Evolutionary conservation across 2,329 filamentous ascomycete genomes (phyloP), one percentile per base, ranked within the genome.

Genomic region (Hawksworthiomyces lignivorus): DNA sequence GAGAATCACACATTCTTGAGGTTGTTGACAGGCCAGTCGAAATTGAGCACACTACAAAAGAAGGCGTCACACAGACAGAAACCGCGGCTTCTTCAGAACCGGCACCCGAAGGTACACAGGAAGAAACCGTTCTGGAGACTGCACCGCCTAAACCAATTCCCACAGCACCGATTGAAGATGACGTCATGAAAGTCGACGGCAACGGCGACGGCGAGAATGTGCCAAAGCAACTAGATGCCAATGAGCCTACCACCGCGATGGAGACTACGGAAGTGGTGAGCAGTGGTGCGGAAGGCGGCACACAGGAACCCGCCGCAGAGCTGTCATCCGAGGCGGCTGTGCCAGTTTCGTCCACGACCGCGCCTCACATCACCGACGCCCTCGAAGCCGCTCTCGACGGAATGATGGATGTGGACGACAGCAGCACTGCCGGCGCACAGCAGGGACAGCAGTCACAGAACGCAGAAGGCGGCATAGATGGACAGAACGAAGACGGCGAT

Each of bases 341-440:
- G n/a, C n/a, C n/a, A n/a, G n/a, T n/a, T n/a, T n/a, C n/a, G n/a
- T n/a, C n/a, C n/a, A n/a, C n/a, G n/a, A 6, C 14, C 14, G 27
- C 18, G 1, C 34, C 46, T 5, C 46, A 50, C 24, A 29, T 54
- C 8, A 55, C 52, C 4, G 50, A 55, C 30, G 52, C 52, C 1
- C 42, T 56, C 9, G 53, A 56, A 24, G 52, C 54, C 7, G 48
- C 47, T 5, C 48, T 56, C 9, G 45, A 49, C 27, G 47, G 46
- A 21, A 43, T 43, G 18, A 51, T 51, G 34, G 52, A 44, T 21
- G 39, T 47, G 7, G 45, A 50, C 22, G 28, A 15, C 12, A 26
- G 7, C 33, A 12, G 15, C 21, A 8, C 12, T 20, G 0, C 14
- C 19, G 7, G 5, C 14, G 11, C 10, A 24, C 3, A 4, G 29